A percentile compares a stretch with the other conserved stretches of the same genome.
Evolutionary conservation across 352 stramenopile genomes (phyloP).

Genomic region (Phytophthora europaea): DNA sequence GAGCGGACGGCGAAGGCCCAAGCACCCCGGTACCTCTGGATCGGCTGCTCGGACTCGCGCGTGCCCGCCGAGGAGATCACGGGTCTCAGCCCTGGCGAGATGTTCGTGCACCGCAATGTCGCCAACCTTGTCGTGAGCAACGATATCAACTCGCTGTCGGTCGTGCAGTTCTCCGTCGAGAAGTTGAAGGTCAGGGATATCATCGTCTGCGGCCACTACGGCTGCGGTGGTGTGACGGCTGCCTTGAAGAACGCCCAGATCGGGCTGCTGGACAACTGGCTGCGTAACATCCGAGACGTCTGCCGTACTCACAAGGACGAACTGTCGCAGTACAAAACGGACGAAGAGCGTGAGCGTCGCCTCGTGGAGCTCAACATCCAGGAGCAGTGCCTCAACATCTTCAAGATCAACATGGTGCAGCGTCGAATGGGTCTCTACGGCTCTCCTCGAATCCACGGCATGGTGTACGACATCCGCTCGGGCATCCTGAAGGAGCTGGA

Average conservation of each 20-base stretch:
- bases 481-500: constrained; percentile 72
- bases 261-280: constrained; percentile 91
- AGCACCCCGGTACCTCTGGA: constrained; percentile 90
- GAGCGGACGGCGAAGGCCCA: constrained; percentile 72
- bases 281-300: constrained; percentile 91
- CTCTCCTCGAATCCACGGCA: constrained; percentile 74
- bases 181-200: constrained; percentile 93
- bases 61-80: constrained; percentile 89
- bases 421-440: constrained; percentile 70
- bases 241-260: constrained; percentile 81
- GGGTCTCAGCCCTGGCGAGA: constrained; percentile 73
- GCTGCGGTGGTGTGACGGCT: constrained; percentile 88
- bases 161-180: constrained; percentile 85
- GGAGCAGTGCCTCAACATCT: constrained; percentile 88
- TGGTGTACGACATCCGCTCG: constrained; percentile 78
- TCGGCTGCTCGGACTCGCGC: constrained; percentile 90
- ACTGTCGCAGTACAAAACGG: constrained; percentile 23
- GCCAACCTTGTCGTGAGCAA: constrained; percentile 80
- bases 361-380: constrained; percentile 88
- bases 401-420: constrained; percentile 89
- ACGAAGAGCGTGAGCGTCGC: constrained; percentile 44
- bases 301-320: constrained; percentile 42
- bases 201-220: constrained; percentile 93
- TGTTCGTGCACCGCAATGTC: constrained; percentile 93
- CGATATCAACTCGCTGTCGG: constrained; percentile 68